Evolutionary conservation across 306 rosid species (phyloP), one percentile per base, ranked within the genome.

Genomic region (Fagus crenata): DNA sequence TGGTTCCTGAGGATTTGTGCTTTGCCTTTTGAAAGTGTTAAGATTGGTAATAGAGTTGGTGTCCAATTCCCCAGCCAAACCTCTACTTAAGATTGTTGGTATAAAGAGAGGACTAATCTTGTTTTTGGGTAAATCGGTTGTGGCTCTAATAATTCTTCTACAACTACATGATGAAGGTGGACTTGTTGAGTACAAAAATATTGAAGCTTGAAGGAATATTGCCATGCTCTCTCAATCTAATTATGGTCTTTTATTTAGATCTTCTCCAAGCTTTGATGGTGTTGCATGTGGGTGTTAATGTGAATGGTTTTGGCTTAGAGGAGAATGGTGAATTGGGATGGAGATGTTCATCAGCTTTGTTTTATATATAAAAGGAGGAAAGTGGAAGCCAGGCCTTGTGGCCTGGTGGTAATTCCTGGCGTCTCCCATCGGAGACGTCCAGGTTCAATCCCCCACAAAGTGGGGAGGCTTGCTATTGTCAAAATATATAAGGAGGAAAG

Each of bases 211-310:
- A 82, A 54, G 76, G 46, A 75, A 22, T 22, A 22, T 81, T 77
- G 86, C 86, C 96, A 90, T 88, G 54, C 75, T 58, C 41, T 17
- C 17, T 56, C 71, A 56, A 13, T 17, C 59, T 51, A 42, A 71
- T 59, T 41, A 13, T 53, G 60, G 41, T 74, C 35, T 74, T 31
- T 49, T 9, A 59, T 75, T 69, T 33, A 32, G 54, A 22, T 15
- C 12, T 8, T 35, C 42, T 8, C 13, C 17, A 53, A 28, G 7
- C 32, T 37, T 69, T 22, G 51, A 4, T 77, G 80, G 67, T 73
- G 35, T 35, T 64, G 28, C 0, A 22, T 22, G 28, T 22, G 28
- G 28, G 28, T 22, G 28, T 22, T 22, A 22, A 22, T 22, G 43
- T 33, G 7, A 60, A 64, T 58, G 60, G 53, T 53, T 53, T 69